These are phyloP conservation scores for Globisporangium heterothallicum DNA, from an alignment of 352 stramenopile genomes.

Conservation along the genomic window DNA sequence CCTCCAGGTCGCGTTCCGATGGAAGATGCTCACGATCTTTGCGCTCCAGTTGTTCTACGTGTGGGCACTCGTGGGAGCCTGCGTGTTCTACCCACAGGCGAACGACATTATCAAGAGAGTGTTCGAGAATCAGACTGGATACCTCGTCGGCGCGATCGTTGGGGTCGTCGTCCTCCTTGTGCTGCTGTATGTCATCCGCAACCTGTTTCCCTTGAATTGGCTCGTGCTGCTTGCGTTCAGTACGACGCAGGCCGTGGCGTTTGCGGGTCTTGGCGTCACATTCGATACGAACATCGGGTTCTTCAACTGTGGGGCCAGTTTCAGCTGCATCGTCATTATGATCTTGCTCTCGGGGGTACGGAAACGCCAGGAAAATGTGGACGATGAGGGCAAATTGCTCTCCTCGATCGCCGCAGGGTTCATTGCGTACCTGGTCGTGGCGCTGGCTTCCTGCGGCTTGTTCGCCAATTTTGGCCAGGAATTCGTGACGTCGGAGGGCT, in stretches of 20 bases:
- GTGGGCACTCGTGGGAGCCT: slow-evolving; percentile 22
- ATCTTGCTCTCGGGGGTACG: slow-evolving; percentile 25
- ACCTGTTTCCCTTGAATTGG: slow-evolving; percentile 40
- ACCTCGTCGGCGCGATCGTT: slow-evolving; percentile 17
- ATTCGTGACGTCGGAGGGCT: slow-evolving; percentile 29
- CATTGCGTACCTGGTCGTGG: slow-evolving; percentile 24
- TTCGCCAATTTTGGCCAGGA: slow-evolving; percentile 20
- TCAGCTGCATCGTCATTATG: slow-evolving; percentile 40
- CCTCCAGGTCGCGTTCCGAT: slow-evolving; percentile 39
- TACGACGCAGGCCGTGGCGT: slow-evolving; percentile 25
- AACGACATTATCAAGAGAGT: slow-evolving; percentile 13
- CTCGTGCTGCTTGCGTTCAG: slow-evolving; percentile 42
- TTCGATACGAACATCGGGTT: slow-evolving; percentile 38
- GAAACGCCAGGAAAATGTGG: slow-evolving; percentile 5
- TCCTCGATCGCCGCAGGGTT: slow-evolving; percentile 22
- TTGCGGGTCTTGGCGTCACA: slow-evolving; percentile 26
- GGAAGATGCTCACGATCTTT: slow-evolving; percentile 43
- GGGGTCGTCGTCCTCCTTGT: slow-evolving; percentile 22
- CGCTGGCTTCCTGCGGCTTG: slow-evolving; percentile 17
- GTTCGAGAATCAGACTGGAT: slow-evolving; percentile 9
- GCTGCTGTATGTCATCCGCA: slow-evolving; percentile 35
- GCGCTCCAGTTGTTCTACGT: slow-evolving; percentile 36
- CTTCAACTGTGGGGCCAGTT: slow-evolving; percentile 32
- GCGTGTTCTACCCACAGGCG: slow-evolving; percentile 18
- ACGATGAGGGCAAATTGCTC: slow-evolving; percentile 18